Evolutionary conservation across 129 eudicot genomes (phyloP).

Genomic region (Tagetes patula): DNA sequence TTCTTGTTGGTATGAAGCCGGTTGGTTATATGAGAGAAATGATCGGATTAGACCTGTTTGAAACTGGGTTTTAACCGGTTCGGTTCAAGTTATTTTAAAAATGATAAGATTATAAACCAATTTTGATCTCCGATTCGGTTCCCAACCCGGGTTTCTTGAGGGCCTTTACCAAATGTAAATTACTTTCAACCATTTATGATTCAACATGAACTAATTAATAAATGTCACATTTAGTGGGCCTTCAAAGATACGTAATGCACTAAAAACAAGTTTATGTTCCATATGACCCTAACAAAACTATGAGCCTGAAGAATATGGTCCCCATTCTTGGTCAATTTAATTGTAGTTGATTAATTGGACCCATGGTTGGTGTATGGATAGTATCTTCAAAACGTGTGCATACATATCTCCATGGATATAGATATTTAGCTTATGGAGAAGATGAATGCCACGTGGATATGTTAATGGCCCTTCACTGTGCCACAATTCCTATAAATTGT

Average conservation of each 20-base stretch:
- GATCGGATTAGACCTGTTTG: too few relatives aligned
- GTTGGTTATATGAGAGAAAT: too few relatives aligned
- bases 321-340: constrained; percentile 14
- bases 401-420: constrained; percentile 27
- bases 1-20: too few relatives aligned
- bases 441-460: constrained; percentile 22
- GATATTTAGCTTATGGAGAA: constrained; percentile 13
- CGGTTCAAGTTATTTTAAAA: too few relatives aligned
- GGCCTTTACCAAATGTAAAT: not conserved
- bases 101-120: too few relatives aligned
- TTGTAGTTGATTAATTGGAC: constrained; percentile 10
- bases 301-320: not conserved
- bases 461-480: not conserved
- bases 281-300: constrained; percentile 10
- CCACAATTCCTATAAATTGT: not conserved
- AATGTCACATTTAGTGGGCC: constrained; percentile 20
- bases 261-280: constrained; percentile 22
- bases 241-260: constrained; percentile 12
- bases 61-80: too few relatives aligned
- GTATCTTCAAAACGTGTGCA: constrained; percentile 31
- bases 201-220: not conserved
- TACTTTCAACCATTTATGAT: not conserved
- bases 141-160: too few relatives aligned
- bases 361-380: constrained; percentile 14
- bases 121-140: too few relatives aligned